phyloP scores from a whole-genome alignment of 805 yeast genomes.

The Kluyveromyces starmeri region DNA sequence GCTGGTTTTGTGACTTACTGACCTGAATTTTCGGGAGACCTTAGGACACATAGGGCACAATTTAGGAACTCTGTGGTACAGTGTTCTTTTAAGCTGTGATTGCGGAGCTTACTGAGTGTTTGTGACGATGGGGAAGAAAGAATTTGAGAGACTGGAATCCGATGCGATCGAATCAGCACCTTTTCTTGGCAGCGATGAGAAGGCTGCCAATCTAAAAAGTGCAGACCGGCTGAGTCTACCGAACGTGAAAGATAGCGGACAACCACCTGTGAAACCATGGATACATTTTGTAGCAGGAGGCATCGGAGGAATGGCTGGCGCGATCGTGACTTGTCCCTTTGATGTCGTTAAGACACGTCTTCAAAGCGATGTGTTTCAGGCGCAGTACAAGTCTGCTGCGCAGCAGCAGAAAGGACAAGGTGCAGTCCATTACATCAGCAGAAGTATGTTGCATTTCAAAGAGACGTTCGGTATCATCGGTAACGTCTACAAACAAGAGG shows the following conservation, averaged over 20 bases:
- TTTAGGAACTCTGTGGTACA: too few species aligned
- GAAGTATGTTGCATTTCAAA: conserved; percentile 49
- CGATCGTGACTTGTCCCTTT: conserved; percentile 85
- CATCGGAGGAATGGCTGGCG: conserved; percentile 97
- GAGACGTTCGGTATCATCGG: conserved; percentile 73
- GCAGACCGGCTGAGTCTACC: conserved; percentile 17
- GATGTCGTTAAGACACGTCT: conserved; percentile 94
- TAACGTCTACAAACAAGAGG: conserved; percentile 66
- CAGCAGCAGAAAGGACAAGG: conserved; percentile 29
- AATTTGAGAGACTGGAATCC: conserved; percentile 31
- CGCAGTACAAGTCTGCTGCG: conserved; percentile 35
- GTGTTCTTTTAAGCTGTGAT: too few species aligned
- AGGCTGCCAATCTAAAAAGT: conserved; percentile 44
- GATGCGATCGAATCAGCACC: conserved; percentile 55
- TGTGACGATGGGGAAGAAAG: conserved; percentile 23
- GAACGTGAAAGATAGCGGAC: not conserved
- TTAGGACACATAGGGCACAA: too few species aligned
- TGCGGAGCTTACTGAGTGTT: too few species aligned
- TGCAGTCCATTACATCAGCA: conserved; percentile 12
- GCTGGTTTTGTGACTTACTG: too few species aligned
- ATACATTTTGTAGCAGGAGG: conserved; percentile 90
- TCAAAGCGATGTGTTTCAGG: conserved; percentile 77
- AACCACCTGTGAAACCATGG: conserved; percentile 39
- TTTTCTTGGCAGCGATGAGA: conserved; percentile 64
- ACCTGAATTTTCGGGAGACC: too few species aligned